phyloP scores from a whole-genome alignment of 441 rosid species.

The Arabidopsis hybrid region DNA sequence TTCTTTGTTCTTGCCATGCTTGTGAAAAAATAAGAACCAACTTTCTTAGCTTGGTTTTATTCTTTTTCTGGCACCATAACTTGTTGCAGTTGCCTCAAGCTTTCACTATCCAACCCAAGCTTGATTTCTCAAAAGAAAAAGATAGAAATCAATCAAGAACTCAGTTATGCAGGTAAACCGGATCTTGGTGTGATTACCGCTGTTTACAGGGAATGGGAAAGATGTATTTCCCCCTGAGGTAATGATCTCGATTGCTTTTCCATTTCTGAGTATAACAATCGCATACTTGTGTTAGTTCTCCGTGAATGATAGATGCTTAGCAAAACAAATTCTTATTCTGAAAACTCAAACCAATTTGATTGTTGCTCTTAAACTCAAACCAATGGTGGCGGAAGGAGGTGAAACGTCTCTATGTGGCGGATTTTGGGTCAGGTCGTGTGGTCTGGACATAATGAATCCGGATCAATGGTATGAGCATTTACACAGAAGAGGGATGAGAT shows the following conservation, averaged over 20 bases:
- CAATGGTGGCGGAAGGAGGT: conserved; percentile 83
- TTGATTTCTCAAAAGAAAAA: neutral
- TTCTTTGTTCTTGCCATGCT: neutral
- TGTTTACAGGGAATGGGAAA: neutral
- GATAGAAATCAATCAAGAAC: neutral
- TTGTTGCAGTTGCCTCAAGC: conserved; percentile 1
- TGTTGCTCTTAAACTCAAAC: conserved; percentile 8
- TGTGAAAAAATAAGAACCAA: conserved; percentile 21
- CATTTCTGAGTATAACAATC: neutral
- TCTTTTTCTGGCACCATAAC: neutral
- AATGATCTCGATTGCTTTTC: neutral
- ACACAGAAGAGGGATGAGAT: conserved; percentile 51
- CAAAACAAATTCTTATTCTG: neutral
- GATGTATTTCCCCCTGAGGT: conserved; percentile 11
- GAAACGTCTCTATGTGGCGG: conserved; percentile 60
- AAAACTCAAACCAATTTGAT: neutral
- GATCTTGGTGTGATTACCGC: conserved; percentile 15
- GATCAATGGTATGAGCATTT: conserved; percentile 83
- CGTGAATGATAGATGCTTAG: neutral
- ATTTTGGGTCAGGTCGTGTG: conserved; percentile 56
- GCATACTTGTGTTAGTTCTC: neutral
- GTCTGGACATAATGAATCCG: conserved; percentile 68
- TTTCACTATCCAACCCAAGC: neutral
- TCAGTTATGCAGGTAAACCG: neutral
- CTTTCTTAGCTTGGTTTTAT: neutral